Conservation (phyloP, 2,329 filamentous ascomycete species). For the Beauveria bassiana region DNA sequence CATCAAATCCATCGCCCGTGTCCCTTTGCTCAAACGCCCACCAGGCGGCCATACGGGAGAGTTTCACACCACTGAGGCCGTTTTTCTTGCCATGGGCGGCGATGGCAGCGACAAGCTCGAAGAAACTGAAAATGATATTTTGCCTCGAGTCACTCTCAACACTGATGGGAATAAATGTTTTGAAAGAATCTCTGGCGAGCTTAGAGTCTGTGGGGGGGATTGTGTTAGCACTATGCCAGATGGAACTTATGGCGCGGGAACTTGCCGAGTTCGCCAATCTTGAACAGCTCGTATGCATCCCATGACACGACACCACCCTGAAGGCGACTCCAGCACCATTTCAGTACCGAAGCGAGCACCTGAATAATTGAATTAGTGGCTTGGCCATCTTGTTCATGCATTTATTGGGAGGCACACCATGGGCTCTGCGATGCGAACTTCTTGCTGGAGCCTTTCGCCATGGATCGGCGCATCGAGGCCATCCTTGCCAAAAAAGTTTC, state of each 20-base stretch:
- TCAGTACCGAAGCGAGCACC: constrained; percentile 88
- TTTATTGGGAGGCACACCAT: constrained; percentile 52
- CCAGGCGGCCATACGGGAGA: constrained; percentile 94
- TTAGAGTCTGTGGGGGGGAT: constrained; percentile 61
- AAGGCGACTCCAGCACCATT: constrained; percentile 97
- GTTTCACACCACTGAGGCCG: constrained; percentile 83
- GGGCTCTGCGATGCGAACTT: constrained; percentile 86
- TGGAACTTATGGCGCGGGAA: background rate
- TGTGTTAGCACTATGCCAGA: constrained; percentile 17
- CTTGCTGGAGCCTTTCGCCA: constrained; percentile 69
- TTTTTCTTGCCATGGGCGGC: constrained; percentile 91
- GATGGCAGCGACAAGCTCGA: constrained; percentile 83
- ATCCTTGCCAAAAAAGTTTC: constrained; percentile 78
- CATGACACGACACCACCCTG: constrained; percentile 88
- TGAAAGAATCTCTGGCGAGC: constrained; percentile 86
- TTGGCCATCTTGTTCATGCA: constrained; percentile 13
- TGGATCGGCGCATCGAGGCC: constrained; percentile 55
- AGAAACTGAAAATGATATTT: constrained; percentile 92
- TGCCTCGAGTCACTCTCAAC: constrained; percentile 79
- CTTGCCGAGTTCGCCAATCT: constrained; percentile 82
- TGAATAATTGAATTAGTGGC: constrained; percentile 28
- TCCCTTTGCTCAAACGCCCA: constrained; percentile 95
- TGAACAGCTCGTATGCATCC: constrained; percentile 96
- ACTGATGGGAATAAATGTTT: constrained; percentile 91
- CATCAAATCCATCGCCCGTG: constrained; percentile 84